Evolutionary conservation across 768 basidiomycete genomes (phyloP), one percentile per base, ranked within the genome.

Genomic region (Agaricus sinodeliciosus): DNA sequence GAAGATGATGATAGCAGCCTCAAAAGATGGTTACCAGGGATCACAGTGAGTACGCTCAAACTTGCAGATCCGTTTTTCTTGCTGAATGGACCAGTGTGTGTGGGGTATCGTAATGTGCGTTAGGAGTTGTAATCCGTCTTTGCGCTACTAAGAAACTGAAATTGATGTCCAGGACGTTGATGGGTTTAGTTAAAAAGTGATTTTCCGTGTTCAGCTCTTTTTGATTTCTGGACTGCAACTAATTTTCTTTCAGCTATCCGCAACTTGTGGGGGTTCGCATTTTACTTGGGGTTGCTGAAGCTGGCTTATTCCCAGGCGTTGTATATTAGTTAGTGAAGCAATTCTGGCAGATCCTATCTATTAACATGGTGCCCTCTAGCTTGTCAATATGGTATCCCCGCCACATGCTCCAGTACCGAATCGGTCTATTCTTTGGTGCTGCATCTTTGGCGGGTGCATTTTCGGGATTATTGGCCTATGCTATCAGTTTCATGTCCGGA

Each of bases 241-340:
- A 11, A 8, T 7, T 5, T 31, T 31, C 31, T 54, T 42, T 4
- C 57, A 85, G 84, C 22, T 86, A 82, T 59, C 75, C 75, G 8
- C 77, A 85, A 60, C 74, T 86, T 12, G 75, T 84, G 11, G 82
- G 74, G 16, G 72, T 70, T 9, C 76, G 84, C 9, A 65, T 81
- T 6, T 78, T 75, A 54, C 76, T 87, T 0, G 87, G 86, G 2
- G 60, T 84, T 2, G 76, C 83, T 0, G 87, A 89, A 65, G 81
- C 84, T 4, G 85, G 87, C 3, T 62, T 87, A 9, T 88, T 84
- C 64, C 85, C 87, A 9, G 85, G 85, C 22, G 82, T 87, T 9
- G 76, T 79, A 0, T 90, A 85, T 68, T 88, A 85, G 85, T 85
- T 51, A 42, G 76, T 63, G 3, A 5, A 35, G 27, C 4, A 2